Conservation (phyloP, 2,329 filamentous ascomycete genomes). For the Coniochaeta ligniaria region DNA sequence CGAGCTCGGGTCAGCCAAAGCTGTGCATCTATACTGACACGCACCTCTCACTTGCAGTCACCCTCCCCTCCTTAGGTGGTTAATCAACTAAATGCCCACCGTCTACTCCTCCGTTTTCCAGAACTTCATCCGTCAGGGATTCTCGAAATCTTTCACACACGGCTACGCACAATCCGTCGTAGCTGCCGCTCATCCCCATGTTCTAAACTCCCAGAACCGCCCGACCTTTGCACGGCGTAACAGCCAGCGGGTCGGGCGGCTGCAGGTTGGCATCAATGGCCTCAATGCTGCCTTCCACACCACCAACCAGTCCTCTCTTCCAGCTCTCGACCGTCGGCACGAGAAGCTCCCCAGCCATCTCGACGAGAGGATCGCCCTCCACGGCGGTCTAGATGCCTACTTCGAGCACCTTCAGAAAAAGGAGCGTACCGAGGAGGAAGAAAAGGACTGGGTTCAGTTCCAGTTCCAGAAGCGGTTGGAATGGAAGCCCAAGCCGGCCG, state of each 20-base stretch:
- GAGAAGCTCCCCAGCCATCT: slow-evolving; percentile 43
- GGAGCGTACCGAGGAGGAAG: slow-evolving; percentile 58
- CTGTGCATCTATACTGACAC: neutral
- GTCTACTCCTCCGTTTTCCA: slow-evolving; percentile 63
- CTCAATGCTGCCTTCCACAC: slow-evolving; percentile 73
- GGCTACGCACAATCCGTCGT: slow-evolving; percentile 98
- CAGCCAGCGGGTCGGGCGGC: slow-evolving; percentile 45
- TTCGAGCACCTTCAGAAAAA: slow-evolving; percentile 83
- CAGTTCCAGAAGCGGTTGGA: slow-evolving; percentile 84
- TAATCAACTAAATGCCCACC: slow-evolving; percentile 80
- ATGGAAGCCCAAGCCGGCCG: slow-evolving; percentile 63
- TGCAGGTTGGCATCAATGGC: slow-evolving; percentile 50
- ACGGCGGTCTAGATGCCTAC: slow-evolving; percentile 78
- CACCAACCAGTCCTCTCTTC: slow-evolving; percentile 41
- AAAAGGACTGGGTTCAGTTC: slow-evolving; percentile 86
- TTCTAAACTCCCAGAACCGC: slow-evolving; percentile 65
- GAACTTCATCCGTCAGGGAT: slow-evolving; percentile 92
- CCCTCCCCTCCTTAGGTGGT: slow-evolving; percentile 45
- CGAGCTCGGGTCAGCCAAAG: neutral
- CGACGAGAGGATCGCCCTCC: slow-evolving; percentile 23
- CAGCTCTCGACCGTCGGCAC: slow-evolving; percentile 50
- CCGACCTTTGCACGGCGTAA: slow-evolving; percentile 55
- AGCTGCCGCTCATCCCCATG: slow-evolving; percentile 78
- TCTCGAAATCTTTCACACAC: slow-evolving; percentile 94
- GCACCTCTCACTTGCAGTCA: slow-evolving; percentile 25